A percentile compares a stretch with the other conserved stretches of the same genome.
Evolutionary conservation across 805 yeast species (phyloP).

Genomic region (Hanseniaspora thailandica): DNA sequence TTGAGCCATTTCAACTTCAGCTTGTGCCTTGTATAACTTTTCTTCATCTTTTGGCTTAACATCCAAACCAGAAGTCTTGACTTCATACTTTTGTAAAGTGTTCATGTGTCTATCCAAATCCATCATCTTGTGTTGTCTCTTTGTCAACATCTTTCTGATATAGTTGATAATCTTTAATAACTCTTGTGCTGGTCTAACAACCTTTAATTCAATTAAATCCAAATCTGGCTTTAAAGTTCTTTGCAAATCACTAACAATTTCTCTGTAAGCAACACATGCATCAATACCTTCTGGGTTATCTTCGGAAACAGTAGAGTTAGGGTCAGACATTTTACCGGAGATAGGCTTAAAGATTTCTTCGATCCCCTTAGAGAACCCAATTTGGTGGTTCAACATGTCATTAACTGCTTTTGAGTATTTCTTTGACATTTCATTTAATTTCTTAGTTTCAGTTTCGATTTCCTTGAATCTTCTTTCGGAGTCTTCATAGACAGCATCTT

Average conservation of each 20-base stretch:
- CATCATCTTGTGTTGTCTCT: slow-evolving; percentile 88
- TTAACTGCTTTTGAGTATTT: slow-evolving; percentile 85
- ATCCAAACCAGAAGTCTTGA: slow-evolving; percentile 49
- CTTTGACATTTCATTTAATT: slow-evolving; percentile 77
- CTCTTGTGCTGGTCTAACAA: slow-evolving; percentile 86
- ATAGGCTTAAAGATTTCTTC: slow-evolving; percentile 95
- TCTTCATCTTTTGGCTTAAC: slow-evolving; percentile 83
- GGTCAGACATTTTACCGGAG: slow-evolving; percentile 83
- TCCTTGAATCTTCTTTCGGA: slow-evolving; percentile 95
- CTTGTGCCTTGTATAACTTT: slow-evolving; percentile 75
- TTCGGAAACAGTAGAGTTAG: slow-evolving; percentile 72
- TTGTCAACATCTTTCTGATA: slow-evolving; percentile 86
- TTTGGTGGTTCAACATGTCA: slow-evolving; percentile 86
- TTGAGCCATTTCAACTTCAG: slow-evolving; percentile 78
- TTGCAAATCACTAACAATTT: slow-evolving; percentile 75
- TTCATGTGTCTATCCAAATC: slow-evolving; percentile 81
- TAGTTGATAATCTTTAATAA: slow-evolving; percentile 66
- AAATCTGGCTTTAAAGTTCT: slow-evolving; percentile 81
- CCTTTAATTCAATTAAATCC: slow-evolving; percentile 79
- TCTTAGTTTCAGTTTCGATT: slow-evolving; percentile 78
- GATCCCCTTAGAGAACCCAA: slow-evolving; percentile 88
- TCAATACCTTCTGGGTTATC: slow-evolving; percentile 94
- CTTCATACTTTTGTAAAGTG: slow-evolving; percentile 58
- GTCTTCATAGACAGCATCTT: slow-evolving; percentile 81
- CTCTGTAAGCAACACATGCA: slow-evolving; percentile 86